Evolutionary conservation across 208 protist genomes (phyloP), one percentile per base, ranked within the genome.

Genomic region (Acanthamoeba royreba): DNA sequence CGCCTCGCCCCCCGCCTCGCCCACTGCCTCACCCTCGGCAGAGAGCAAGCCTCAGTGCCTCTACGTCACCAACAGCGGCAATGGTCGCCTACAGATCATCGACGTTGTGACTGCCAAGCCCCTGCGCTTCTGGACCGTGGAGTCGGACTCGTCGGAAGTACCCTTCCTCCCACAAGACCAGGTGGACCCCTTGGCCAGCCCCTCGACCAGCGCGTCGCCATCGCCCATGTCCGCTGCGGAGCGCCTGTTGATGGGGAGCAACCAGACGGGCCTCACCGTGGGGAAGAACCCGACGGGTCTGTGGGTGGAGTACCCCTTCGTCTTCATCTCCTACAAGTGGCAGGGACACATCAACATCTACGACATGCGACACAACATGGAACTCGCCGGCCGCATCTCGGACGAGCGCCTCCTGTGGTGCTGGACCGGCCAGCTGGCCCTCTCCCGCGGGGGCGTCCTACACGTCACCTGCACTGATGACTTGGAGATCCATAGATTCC

Each of bases 251-350:
- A 40, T 40, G 35, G 66, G 66, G 1, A 40, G 38, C 66, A 79
- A 79, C 38, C 66, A 79, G 28, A 79, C 66, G 8, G 66, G 66
- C 11, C 66, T 79, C 17, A 45, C 66, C 11, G 66, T 79, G 66
- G 66, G 66, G 38, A 79, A 79, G 35, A 79, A 79, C 17, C 66
- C 66, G 38, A 79, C 66, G 15, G 66, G 66, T 1, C 66, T 79
- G 28, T 79, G 66, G 66, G 46, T 79, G 38, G 66, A 79, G 66
- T 40, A 79, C 35, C 66, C 66, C 28, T 79, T 47, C 66, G 19
- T 79, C 38, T 79, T 79, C 66, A 79, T 79, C 35, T 79, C 66
- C 38, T 79, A 79, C 38, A 79, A 79, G n/a, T 79, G 66, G 66
- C 35, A 40, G 66, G 28, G 35, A 15, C 66, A 79, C 11, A 79